Conservation (phyloP, 2,329 filamentous ascomycete genomes). For the Epichloe elymi region DNA sequence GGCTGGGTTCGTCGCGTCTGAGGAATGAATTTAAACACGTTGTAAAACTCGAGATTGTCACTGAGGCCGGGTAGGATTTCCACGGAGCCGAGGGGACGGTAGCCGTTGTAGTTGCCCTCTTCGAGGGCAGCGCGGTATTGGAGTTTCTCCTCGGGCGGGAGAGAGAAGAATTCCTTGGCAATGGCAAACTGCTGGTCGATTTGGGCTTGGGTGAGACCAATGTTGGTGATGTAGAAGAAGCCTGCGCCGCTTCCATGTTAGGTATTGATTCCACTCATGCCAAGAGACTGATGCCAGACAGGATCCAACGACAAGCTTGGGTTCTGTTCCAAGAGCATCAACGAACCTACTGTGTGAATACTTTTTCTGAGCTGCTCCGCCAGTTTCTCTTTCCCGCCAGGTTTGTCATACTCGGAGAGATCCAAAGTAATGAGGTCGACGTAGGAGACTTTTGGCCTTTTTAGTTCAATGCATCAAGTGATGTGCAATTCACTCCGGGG, state of each 20-base stretch:
- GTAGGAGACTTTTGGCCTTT: constrained; percentile 25
- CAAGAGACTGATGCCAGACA: too few relatives aligned
- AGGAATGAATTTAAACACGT: constrained; percentile 27
- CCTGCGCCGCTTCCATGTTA: constrained; percentile 13
- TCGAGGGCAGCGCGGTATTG: constrained; percentile 39
- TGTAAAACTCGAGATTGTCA: constrained; percentile 28
- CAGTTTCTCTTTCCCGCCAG: constrained; percentile 39
- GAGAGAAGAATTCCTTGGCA: constrained; percentile 42
- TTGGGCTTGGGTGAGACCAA: constrained; percentile 45
- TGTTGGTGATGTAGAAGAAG: constrained; percentile 53
- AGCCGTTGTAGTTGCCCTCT: constrained; percentile 44
- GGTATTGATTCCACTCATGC: neutral
- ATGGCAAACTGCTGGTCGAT: constrained; percentile 49
- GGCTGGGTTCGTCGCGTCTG: constrained; percentile 19
- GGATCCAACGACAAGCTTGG: too few relatives aligned
- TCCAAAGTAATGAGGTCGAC: constrained; percentile 45
- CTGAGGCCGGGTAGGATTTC: constrained; percentile 20
- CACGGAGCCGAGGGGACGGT: constrained; percentile 30
- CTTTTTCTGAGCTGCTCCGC: constrained; percentile 42
- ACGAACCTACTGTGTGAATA: constrained; percentile 26
- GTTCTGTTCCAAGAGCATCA: neutral
- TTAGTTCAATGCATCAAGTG: neutral
- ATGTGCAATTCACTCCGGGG: neutral
- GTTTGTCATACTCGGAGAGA: constrained; percentile 37
- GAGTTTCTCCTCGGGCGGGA: constrained; percentile 44